Evolutionary conservation across 495 filamentous ascomycete species (phyloP), one percentile per base, ranked within the genome.

Genomic region (Antarctomyces pellizariae): DNA sequence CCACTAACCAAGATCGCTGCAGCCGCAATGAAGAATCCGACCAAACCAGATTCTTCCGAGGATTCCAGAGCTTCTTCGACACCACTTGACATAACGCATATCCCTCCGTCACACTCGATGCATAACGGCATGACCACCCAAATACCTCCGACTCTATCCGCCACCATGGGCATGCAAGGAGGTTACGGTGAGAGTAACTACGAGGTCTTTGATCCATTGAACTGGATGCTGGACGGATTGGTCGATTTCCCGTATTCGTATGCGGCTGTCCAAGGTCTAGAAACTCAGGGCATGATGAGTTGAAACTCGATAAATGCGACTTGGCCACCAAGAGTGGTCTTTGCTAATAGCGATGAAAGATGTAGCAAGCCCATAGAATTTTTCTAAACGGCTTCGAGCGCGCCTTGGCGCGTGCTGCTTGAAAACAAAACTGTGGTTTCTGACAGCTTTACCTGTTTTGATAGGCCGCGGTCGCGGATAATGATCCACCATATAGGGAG

Each of bases 181-280:
- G 41, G 38, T 7, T 41, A 38, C 21, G 37, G 18, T 17, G 41
- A 44, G 19, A 41, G 38, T 16, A 44, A 41, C 22, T 44, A 44
- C 20, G 41, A 44, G 22, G 41, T 37, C 3, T 45, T 45, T 29
- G 82, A 92, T 51, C 75, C 80, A 1, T 52, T 90, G 40, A 75
- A 79, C 45, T 90, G 82, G 80, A 71, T 83, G 54, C 56, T 92
- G 25, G 80, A 92, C 41, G 74, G 75, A 12, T 50, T 82, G 27
- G 59, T 80, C 30, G 76, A 84, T 44, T 68, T 86, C 40, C 77
- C 77, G 28, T 78, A 75, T 45, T 53, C 50, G 2, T 66, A 54
- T 39, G 50, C 30, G 3, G 38, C 35, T 3, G 30, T 44, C 2
- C 38, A 41, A 21, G 41, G 41, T 5, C 24, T 44, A 9, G 41